Percentiles rank a stretch among this genome's conserved stretches.
Evolutionary conservation across 78 protist genomes (phyloP).

Genomic region (Planoprotostelium fungivorum): DNA sequence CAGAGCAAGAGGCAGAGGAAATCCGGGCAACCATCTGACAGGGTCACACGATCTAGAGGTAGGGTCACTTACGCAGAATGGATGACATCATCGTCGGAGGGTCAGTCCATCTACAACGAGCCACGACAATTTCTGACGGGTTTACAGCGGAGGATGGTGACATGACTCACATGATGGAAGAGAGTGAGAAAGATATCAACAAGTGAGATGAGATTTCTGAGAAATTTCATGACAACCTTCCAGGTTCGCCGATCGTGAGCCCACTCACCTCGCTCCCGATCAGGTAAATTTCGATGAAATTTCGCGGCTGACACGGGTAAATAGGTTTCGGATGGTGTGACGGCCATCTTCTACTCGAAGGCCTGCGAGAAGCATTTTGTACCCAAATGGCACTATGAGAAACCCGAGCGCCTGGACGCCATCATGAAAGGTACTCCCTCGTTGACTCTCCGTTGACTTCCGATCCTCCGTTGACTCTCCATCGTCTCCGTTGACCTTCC

Average conservation of each 20-base stretch:
- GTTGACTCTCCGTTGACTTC: conserved; percentile 2
- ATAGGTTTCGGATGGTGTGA: neutral
- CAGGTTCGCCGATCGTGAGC: neutral
- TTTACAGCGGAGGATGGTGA: too few species aligned
- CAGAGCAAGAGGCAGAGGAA: neutral
- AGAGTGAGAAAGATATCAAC: neutral
- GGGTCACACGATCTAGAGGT: neutral
- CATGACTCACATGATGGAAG: neutral
- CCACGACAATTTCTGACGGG: too few species aligned
- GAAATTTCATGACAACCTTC: neutral
- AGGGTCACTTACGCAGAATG: neutral
- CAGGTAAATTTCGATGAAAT: neutral
- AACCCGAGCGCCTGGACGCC: conserved; percentile 49
- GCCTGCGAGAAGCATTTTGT: conserved; percentile 45
- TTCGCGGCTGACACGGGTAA: neutral
- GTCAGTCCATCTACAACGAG: neutral
- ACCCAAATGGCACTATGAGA: conserved; percentile 54
- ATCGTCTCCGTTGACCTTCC: conserved; percentile 31
- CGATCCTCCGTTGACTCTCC: conserved; percentile 11
- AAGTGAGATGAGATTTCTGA: neutral
- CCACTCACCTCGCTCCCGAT: neutral
- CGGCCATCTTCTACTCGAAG: conserved; percentile 17
- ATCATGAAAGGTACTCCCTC: conserved; percentile 22
- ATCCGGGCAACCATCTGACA: neutral
- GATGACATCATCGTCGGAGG: neutral